Evolutionary conservation across 305 asterid species (phyloP).

Genomic region (Fraxinus sp.): DNA sequence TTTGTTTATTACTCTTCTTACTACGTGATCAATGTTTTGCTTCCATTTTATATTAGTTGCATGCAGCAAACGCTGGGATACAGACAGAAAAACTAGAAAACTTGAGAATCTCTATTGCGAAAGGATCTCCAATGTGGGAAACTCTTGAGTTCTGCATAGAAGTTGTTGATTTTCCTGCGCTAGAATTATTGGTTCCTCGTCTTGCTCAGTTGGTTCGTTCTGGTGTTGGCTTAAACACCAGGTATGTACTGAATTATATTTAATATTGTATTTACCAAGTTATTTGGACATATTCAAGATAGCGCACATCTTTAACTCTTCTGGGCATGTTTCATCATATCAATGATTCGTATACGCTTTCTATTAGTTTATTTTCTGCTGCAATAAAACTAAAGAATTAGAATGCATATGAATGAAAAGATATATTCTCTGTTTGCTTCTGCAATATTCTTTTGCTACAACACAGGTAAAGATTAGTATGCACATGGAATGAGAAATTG

Average conservation of each 20-base stretch:
- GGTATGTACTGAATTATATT: slow-evolving; percentile 42
- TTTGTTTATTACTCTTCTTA: slow-evolving; percentile 17
- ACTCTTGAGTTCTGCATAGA: slow-evolving; percentile 94
- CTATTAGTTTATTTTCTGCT: neutral
- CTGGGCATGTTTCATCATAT: neutral
- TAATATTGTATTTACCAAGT: neutral
- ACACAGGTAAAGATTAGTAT: neutral
- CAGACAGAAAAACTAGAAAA: slow-evolving; percentile 93
- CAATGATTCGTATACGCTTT: neutral
- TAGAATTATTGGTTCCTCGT: slow-evolving; percentile 87
- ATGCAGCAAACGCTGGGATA: slow-evolving; percentile 89
- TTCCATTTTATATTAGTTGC: slow-evolving; percentile 53
- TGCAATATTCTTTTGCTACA: slow-evolving; percentile 6
- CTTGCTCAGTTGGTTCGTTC: slow-evolving; percentile 77
- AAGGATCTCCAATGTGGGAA: slow-evolving; percentile 99
- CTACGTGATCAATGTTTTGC: slow-evolving; percentile 18
- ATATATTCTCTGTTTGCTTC: neutral
- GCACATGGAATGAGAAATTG: neutral
- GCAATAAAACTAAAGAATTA: neutral
- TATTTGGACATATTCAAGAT: slow-evolving; percentile 13
- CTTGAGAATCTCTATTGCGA: slow-evolving; percentile 88
- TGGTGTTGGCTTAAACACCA: slow-evolving; percentile 93
- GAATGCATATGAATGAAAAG: neutral
- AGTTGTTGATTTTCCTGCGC: slow-evolving; percentile 72
- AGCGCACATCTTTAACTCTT: slow-evolving; percentile 4